Base-by-base conservation (phyloP, 78 protist genomes). In the Andalucia godoyi region DNA sequence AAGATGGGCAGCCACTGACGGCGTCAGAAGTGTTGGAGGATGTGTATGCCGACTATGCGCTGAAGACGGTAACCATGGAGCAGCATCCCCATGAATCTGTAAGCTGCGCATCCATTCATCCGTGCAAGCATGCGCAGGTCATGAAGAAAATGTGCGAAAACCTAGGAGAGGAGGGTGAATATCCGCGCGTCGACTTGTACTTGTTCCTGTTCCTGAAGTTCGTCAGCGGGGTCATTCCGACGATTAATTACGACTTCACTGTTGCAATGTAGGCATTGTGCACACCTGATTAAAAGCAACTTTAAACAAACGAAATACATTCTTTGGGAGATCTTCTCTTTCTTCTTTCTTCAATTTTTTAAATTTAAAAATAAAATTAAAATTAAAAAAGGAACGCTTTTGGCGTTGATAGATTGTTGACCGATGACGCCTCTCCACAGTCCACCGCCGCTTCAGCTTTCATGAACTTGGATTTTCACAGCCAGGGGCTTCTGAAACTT, bases 31-130 rank as follows among this genome's bases (percentile, higher is more conserved):
- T 93, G 39, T 80, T 85, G 32, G 93, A 93, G 63, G 97, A 95
- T 68, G 77, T 93, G 55, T 79, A 86, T 39, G 90, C 86, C 23
- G 98, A 91, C 57, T 95, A 95, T 64, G 87, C 85, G n/a, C 71
- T 79, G 40, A 93, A 92, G 71, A 91, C 97, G 8, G 98, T 88
- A 27, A 90, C 98, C 3, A 68, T 94, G 30, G 97, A 87, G 49
- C n/a, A 87, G 27, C 98, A 94, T 76, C 98, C 98, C 40, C 90
- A 89, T 66, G 40, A 78, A 6, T 75, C 61, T 25, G 50, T 79
- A 23, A 17, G 43, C 57, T 46, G 57, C 52, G 74, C 60, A 7
- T 23, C 41, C 40, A 61, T 70, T 9, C 60, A 50, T 25, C 65
- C 87, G 55, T 72, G 86, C 84, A 5, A 50, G 63, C 90, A 86